phyloP scores from a whole-genome alignment of 2,329 filamentous ascomycete genomes.

The Anthostomella pinea region DNA sequence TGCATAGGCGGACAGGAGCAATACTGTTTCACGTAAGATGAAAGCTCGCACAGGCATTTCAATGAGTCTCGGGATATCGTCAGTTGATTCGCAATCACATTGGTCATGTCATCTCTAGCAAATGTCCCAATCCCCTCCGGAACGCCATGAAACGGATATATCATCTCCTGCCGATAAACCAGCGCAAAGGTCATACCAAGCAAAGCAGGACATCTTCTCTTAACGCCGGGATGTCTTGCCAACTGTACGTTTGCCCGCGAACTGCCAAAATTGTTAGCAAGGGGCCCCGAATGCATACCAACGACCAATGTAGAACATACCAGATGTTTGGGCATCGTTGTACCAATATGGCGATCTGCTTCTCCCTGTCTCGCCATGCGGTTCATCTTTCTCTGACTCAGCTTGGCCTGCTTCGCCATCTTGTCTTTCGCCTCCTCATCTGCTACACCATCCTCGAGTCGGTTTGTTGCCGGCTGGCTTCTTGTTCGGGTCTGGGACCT shows the following conservation, averaged over 20 bases:
- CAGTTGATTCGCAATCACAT: too few species aligned
- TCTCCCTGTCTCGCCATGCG: conserved; percentile 96
- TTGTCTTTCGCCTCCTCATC: conserved; percentile 66
- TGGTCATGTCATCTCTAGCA: conserved; percentile 5
- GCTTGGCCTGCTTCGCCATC: conserved; percentile 82
- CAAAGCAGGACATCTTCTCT: conserved; percentile 14
- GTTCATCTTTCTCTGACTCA: conserved; percentile 98
- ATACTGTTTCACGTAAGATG: too few species aligned
- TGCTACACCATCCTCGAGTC: conserved; percentile 73
- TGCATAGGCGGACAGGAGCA: too few species aligned
- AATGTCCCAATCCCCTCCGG: conserved; percentile 3
- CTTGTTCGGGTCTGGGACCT: conserved; percentile 71
- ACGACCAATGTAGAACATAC: conserved; percentile 43
- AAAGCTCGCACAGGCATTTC: too few species aligned
- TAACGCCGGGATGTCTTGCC: conserved; percentile 80
- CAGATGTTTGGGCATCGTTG: conserved; percentile 84
- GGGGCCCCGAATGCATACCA: conserved; percentile 4
- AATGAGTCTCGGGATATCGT: too few species aligned
- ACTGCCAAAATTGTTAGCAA: conserved; percentile 43
- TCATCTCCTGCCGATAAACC: conserved; percentile 3
- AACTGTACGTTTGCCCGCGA: conserved; percentile 87
- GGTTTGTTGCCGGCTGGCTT: conserved; percentile 61
- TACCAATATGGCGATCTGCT: conserved; percentile 84
- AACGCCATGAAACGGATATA: conserved; percentile 15
- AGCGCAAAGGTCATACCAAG: not conserved